Evolutionary conservation across 2,329 filamentous ascomycete species (phyloP).

Genomic region (Mycocentrospora acerina): DNA sequence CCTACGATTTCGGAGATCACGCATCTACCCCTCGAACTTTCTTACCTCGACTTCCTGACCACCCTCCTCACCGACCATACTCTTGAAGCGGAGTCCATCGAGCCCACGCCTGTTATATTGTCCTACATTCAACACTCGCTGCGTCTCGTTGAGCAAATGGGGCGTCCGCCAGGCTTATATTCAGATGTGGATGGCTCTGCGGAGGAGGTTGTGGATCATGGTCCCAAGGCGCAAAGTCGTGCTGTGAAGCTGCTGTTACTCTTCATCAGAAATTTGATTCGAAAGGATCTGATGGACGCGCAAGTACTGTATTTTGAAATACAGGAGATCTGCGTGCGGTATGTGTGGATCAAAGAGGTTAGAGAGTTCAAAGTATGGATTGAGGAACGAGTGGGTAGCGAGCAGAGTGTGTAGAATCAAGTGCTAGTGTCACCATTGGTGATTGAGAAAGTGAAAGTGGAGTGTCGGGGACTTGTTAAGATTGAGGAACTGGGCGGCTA

Average conservation of each 20-base stretch:
- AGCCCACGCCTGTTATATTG: slow-evolving; percentile 32
- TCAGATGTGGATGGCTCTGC: slow-evolving; percentile 1
- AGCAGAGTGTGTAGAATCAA: too few relatives aligned
- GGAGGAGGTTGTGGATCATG: slow-evolving; percentile 18
- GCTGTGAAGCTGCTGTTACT: slow-evolving; percentile 40
- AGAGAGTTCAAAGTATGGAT: slow-evolving; percentile 40
- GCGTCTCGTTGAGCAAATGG: slow-evolving; percentile 37
- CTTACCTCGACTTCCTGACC: slow-evolving; percentile 42
- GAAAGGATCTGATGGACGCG: slow-evolving; percentile 31
- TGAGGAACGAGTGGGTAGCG: slow-evolving; percentile 16
- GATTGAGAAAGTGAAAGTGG: too few relatives aligned
- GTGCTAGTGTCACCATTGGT: too few relatives aligned
- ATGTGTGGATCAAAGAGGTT: slow-evolving; percentile 45
- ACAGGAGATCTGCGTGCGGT: slow-evolving; percentile 43
- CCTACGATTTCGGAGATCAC: slow-evolving; percentile 31
- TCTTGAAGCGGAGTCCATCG: slow-evolving; percentile 25
- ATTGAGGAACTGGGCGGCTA: too few relatives aligned
- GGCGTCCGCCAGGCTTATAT: slow-evolving; percentile 13
- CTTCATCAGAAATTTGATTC: slow-evolving; percentile 42
- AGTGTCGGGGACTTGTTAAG: too few relatives aligned
- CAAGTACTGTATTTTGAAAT: slow-evolving; percentile 43
- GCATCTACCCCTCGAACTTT: slow-evolving; percentile 40
- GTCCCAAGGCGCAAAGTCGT: slow-evolving; percentile 39
- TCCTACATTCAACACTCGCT: slow-evolving; percentile 43
- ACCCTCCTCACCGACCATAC: slow-evolving; percentile 34